Base-by-base conservation (phyloP, 768 basidiomycete species). In the Calocybe gangraenosa region DNA sequence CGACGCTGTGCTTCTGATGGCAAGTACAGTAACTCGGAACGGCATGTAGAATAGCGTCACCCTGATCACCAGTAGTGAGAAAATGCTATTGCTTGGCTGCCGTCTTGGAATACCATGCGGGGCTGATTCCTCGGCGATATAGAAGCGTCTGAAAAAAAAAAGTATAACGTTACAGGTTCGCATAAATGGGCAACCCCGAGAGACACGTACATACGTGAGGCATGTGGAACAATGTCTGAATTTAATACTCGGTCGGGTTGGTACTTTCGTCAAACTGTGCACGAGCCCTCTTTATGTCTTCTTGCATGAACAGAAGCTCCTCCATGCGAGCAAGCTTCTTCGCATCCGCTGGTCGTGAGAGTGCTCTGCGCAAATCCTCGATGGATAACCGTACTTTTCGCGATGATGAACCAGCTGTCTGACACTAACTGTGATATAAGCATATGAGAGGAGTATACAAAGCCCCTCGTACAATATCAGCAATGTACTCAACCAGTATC, bases 271-370 rank as follows among this genome's bases (percentile, higher is more conserved):
- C 79, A 52, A 92, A 92, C 58, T 90, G 84, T 9, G 81, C 82
- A 36, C 85, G 78, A 3, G 90, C 92, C 7, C 90, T 81, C 61
- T 92, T 89, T 65, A 94, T 93, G 56, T 92, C 92, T 60, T 92
- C 90, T 60, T 92, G 89, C 86, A 92, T 91, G 70, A 91, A 92
- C 25, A 94, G 59, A 28, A 95, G 66, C 59, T 95, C 92, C 61
- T 95, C 92, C 81, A 94, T 84, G 45, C 92, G 75, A 14, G 92
- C 91, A 18, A 94, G 76, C 62, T 94, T 94, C 66, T 92, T 92
- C 23, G 87, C 84, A 57, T 94, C 92, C n/a, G 87, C 87, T 2
- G 87, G 84, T 39, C 83, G 73, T 20, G 89, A 88, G 18, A 95
- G 67, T 6, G 79, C 87, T 47, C 84, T 78, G 19, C 89, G 76